Evolutionary conservation across 1,284 basidiomycete genomes (phyloP), one percentile per base, ranked within the genome.

Genomic region (Cryptococcus sp.): DNA sequence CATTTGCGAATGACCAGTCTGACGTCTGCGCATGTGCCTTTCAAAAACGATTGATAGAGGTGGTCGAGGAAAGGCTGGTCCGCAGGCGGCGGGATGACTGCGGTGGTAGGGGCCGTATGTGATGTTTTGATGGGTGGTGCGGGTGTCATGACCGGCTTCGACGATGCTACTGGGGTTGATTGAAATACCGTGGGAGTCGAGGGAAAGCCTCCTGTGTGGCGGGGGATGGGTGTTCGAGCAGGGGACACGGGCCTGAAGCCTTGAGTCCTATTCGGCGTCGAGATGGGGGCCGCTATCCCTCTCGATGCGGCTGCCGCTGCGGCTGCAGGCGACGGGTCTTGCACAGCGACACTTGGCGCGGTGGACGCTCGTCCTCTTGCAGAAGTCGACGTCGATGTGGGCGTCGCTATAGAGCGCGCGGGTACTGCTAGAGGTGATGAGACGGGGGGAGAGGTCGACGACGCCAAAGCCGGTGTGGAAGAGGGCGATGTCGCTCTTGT

Each of bases 21-120:
- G 59, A 93, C 86, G 77, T 93, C 91, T 17, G 89, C 83, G 1
- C 90, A 90, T 59, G 82, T 83, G 22, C 84, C 85, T 55, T 86
- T 81, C 16, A 91, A 80, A 72, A 93, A 87, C 1, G 89, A 85
- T 52, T 80, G 72, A 74, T 90, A 91, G 27, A 93, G 81, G 75
- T 93, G 91, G 47, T 75, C 70, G 17, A 58, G 60, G 38, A 77
- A 66, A 10, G 65, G 50, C 1, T 65, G 52, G 3, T 56, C 49
- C 2, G 69, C 64, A 2, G 69, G 57, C 3, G 56, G 17, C 1
- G 69, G 70, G 1, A 61, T 61, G 46, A 74, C 56, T 39, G 59
- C 50, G 20, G 64, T 57, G 2, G 49, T 56, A 0, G 60, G 64
- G 5, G 31, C 31, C 5, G 47, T 56, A 6, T 35, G 23, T 11